phyloP scores from a whole-genome alignment of 1,139 yeast species.

The Suhomyces atakaporum region DNA sequence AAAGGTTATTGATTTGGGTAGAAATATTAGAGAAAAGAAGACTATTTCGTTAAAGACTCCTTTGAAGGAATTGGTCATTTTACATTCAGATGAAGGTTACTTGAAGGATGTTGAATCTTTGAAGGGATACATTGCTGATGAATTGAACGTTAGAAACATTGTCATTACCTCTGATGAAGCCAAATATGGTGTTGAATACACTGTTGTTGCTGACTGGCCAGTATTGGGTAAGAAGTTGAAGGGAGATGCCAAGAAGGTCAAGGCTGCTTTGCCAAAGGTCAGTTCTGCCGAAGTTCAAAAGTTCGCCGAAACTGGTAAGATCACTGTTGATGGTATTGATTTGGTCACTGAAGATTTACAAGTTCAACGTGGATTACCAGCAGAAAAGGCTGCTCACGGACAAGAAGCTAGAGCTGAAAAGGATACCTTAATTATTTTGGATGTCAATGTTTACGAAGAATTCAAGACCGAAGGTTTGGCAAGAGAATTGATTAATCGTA shows the following conservation, averaged over 20 bases:
- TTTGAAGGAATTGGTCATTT: slow-evolving; percentile 79
- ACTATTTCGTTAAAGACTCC: slow-evolving; percentile 94
- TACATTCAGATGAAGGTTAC: slow-evolving; percentile 76
- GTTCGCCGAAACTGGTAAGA: slow-evolving; percentile 70
- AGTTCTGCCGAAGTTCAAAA: slow-evolving; percentile 80
- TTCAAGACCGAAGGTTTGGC: slow-evolving; percentile 92
- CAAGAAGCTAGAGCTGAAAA: slow-evolving; percentile 85
- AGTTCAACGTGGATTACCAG: slow-evolving; percentile 84
- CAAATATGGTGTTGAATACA: slow-evolving; percentile 87
- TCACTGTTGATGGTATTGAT: slow-evolving; percentile 86
- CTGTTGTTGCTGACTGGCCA: slow-evolving; percentile 98
- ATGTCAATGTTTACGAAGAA: slow-evolving; percentile 84
- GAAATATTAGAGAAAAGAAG: slow-evolving; percentile 95
- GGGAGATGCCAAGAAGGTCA: slow-evolving; percentile 90
- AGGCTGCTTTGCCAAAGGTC: slow-evolving; percentile 85
- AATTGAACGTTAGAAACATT: slow-evolving; percentile 87
- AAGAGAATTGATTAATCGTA: slow-evolving; percentile 94
- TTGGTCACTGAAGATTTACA: slow-evolving; percentile 85
- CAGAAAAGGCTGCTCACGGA: slow-evolving; percentile 59
- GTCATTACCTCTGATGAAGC: slow-evolving; percentile 89
- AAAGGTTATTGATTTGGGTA: slow-evolving; percentile 92
- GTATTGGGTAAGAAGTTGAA: slow-evolving; percentile 95
- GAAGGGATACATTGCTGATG: slow-evolving; percentile 80
- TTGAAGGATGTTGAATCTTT: slow-evolving; percentile 77
- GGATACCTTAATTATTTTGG: slow-evolving; percentile 87